Base-by-base conservation (phyloP, 176 grass and related monocot genomes). In the Ensete ventricosum region DNA sequence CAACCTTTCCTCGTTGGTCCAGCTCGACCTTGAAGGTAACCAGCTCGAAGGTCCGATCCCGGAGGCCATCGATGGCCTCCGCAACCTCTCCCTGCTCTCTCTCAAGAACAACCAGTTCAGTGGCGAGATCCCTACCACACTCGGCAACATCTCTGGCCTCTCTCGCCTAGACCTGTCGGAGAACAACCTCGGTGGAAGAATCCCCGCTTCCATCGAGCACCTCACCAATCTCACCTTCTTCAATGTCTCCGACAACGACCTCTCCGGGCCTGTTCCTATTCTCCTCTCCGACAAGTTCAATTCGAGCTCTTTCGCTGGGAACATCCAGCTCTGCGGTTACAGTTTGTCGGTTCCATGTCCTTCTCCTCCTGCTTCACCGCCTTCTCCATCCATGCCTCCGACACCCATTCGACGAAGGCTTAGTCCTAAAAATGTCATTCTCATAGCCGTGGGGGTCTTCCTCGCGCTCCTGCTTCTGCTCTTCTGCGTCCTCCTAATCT, bases 261-360 rank as follows among this genome's bases (percentile, higher is more conserved):
- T 99, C 52, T 91, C 83, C 0, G 96, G 96, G 0, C 84, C 86
- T 11, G 96, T 99, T 16, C 80, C 96, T 12, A 21, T 76, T 51
- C 76, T n/a, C 65, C 88, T 99, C 23, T 85, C 91, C 64, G 81
- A n/a, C 58, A 99, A 91, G 74, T 99, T 99, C 79, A 87, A 95
- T 60, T 89, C 88, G 6, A 99, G 80, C 84, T 99, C 96, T 21
- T 99, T 99, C 79, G 25, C 71, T 11, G 91, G 96, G 14, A 99
- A 99, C 83, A 71, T 94, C 50, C 81, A 84, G 81, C 82, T 99
- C 76, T 99, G 96, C 51, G 96, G 96, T 25, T 94, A 87, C 72
- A 89, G 85, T 64, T 84, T 73, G 57, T 93, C 86, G 1, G 83
- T 64, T 22, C 86, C 91, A 5, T 96, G 93, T 80, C 82, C 93